These are phyloP conservation scores for Russula olivacea DNA, from an alignment of 768 basidiomycete genomes.

Conservation along the genomic window DNA sequence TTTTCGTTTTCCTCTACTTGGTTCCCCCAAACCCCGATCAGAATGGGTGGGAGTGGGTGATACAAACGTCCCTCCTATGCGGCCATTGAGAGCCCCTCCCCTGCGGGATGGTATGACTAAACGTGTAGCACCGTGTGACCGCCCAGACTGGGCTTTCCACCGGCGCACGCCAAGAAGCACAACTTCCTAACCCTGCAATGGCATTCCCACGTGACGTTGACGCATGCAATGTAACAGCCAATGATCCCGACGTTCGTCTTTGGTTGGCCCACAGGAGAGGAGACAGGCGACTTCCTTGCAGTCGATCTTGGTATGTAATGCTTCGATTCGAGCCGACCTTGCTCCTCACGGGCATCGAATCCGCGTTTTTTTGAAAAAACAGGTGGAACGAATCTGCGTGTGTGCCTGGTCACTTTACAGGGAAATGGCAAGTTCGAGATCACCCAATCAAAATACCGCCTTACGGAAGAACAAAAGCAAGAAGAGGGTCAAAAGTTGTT, in stretches of 20 bases:
- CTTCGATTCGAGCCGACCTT: constrained; percentile 9
- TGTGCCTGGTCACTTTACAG: constrained; percentile 89
- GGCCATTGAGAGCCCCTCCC: constrained; percentile 2
- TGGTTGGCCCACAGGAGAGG: constrained; percentile 87
- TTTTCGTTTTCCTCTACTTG: constrained; percentile 36
- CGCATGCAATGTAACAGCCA: constrained; percentile 44
- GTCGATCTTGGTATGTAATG: constrained; percentile 64
- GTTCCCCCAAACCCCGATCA: constrained; percentile 6
- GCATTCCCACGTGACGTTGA: constrained; percentile 13
- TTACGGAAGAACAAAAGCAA: constrained; percentile 97
- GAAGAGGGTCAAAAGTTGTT: constrained; percentile 94
- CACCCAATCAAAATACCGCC: constrained; percentile 94
- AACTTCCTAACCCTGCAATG: neutral
- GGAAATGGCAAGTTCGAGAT: constrained; percentile 97
- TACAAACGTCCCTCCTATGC: neutral
- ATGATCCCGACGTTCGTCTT: constrained; percentile 99
- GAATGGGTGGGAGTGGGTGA: neutral
- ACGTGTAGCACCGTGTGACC: neutral
- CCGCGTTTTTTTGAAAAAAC: neutral
- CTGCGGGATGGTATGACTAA: neutral
- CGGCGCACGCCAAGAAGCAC: neutral
- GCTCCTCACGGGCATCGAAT: neutral
- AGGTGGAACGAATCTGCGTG: constrained; percentile 97
- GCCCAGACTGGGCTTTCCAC: constrained; percentile 2
- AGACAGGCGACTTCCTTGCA: constrained; percentile 85